Percentiles rank a stretch among this genome's conserved stretches.
Conservation (phyloP, 1,139 yeast genomes). For the Debaryomyces psychrophilus region DNA sequence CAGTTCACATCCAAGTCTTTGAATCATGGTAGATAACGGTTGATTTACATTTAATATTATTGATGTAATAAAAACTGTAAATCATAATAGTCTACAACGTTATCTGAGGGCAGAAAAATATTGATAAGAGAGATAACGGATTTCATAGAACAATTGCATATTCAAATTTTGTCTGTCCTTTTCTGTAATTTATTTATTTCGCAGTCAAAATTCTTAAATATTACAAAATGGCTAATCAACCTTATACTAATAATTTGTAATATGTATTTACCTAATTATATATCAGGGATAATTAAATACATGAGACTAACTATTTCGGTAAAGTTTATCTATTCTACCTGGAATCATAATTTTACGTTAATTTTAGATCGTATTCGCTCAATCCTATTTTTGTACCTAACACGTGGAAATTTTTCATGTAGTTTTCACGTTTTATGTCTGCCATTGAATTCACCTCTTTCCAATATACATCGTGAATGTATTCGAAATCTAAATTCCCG, state of each 20-base stretch:
- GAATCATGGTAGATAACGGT: not conserved
- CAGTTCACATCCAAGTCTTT: not conserved
- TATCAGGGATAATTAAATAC: not conserved
- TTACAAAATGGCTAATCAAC: not conserved
- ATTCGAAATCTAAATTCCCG: slow-evolving; percentile 81
- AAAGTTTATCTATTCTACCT: not conserved
- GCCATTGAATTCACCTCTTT: slow-evolving; percentile 64
- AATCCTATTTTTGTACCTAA: slow-evolving; percentile 77
- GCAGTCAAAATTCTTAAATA: not conserved
- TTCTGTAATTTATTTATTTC: not conserved
- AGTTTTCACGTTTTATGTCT: slow-evolving; percentile 53
- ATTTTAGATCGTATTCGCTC: slow-evolving; percentile 53
- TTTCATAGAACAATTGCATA: too few species aligned
- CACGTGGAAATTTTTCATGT: slow-evolving; percentile 62
- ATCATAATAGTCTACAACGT: not conserved
- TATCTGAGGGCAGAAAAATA: not conserved
- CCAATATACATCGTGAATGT: slow-evolving; percentile 83
- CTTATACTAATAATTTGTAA: not conserved
- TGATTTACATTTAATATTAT: not conserved
- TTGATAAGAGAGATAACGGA: not conserved
- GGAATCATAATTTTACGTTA: not conserved
- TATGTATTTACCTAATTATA: not conserved
- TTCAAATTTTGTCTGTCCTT: too few species aligned
- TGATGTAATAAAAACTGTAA: not conserved
- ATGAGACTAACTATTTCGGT: not conserved